Percentiles rank a stretch among this genome's conserved stretches.
These are phyloP conservation scores for Pestalotiopsis sp. DNA, from an alignment of 2,329 filamentous ascomycete genomes.

Conservation along the genomic window DNA sequence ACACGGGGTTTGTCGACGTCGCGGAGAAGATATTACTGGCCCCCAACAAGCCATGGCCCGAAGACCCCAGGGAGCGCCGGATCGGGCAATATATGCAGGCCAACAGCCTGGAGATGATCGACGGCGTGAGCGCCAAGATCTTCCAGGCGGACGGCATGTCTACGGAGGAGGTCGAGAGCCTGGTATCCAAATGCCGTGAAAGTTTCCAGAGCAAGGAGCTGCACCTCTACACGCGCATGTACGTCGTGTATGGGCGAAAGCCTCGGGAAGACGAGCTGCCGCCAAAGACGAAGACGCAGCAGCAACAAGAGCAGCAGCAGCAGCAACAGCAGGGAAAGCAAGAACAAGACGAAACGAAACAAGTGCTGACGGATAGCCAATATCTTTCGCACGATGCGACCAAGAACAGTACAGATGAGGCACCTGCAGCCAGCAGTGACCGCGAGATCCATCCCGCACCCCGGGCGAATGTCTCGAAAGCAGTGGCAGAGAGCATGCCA, in stretches of 20 bases:
- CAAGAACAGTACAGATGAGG: too few species aligned
- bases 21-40: slow-evolving; percentile 6
- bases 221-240: slow-evolving; percentile 8
- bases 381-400: neutral
- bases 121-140: slow-evolving; percentile 5
- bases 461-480: too few species aligned
- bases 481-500: too few species aligned
- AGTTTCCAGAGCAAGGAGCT: neutral
- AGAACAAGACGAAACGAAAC: neutral
- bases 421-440: too few species aligned
- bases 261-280: slow-evolving; percentile 3
- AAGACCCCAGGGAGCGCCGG: slow-evolving; percentile 1
- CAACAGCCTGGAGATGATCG: slow-evolving; percentile 3
- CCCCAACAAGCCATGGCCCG: slow-evolving; percentile 10
- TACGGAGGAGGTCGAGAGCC: neutral
- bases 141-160: slow-evolving; percentile 9
- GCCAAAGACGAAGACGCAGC: neutral
- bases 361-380: neutral
- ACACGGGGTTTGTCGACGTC: slow-evolving; percentile 10
- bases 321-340: neutral
- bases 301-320: neutral
- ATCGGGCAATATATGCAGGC: slow-evolving; percentile 10
- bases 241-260: slow-evolving; percentile 6
- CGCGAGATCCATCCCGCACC: too few species aligned
- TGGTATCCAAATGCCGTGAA: neutral